A percentile compares a stretch with the other conserved stretches of the same genome.
phyloP scores from a whole-genome alignment of 192 early-diverging fungal species.

The Entomortierella beljakovae region DNA sequence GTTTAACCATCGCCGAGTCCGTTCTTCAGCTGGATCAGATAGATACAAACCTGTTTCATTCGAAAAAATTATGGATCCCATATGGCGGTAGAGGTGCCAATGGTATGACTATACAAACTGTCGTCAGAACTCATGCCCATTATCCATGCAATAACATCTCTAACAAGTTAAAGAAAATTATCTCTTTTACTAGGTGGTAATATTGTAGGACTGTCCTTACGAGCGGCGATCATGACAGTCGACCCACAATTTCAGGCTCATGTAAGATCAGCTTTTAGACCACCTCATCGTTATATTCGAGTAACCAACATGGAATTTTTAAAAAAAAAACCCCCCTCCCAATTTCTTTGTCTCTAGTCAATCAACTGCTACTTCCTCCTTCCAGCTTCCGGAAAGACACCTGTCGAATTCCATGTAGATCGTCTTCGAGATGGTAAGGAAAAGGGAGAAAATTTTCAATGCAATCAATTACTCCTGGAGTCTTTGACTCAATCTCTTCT shows the following conservation, averaged over 20 bases:
- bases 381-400: constrained; percentile 75
- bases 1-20: constrained; percentile 44
- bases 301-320: not conserved
- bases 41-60: constrained; percentile 78
- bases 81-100: constrained; percentile 89
- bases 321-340: not conserved
- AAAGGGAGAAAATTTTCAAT: too few species aligned
- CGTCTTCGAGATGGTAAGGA: constrained; percentile 76
- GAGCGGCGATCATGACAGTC: constrained; percentile 84
- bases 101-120: constrained; percentile 54
- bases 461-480: not conserved
- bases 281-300: not conserved
- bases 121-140: not conserved
- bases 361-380: constrained; percentile 92
- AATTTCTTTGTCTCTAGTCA: constrained; percentile 58
- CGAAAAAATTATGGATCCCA: constrained; percentile 85
- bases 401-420: constrained; percentile 84
- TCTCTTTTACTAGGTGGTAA: constrained; percentile 44
- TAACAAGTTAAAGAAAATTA: too few species aligned
- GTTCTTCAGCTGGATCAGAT: constrained; percentile 69
- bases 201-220: constrained; percentile 81
- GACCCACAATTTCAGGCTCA: constrained; percentile 71
- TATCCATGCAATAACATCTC: too few species aligned
- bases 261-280: constrained; percentile 40
- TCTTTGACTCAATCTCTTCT: not conserved